A percentile compares a stretch with the other conserved stretches of the same genome.
Conservation (phyloP, 768 basidiomycete genomes). For the Kockovaella imperatae region DNA sequence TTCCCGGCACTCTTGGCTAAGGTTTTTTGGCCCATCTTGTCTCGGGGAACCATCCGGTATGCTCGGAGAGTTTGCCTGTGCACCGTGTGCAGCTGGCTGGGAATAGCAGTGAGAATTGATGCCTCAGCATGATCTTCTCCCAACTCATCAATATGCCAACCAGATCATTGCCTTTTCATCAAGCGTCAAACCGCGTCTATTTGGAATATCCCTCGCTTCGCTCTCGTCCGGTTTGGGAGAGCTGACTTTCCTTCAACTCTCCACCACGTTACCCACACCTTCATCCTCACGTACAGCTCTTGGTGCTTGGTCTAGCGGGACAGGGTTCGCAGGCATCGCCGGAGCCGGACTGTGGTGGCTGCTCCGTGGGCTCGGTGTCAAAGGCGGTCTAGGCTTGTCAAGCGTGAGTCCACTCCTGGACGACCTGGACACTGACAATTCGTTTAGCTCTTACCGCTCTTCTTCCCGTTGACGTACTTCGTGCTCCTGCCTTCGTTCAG, state of each 20-base stretch:
- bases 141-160: neutral
- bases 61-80: constrained; percentile 65
- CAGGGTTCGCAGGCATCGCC: constrained; percentile 85
- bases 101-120: constrained; percentile 67
- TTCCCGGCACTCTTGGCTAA: constrained; percentile 79
- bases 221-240: constrained; percentile 92
- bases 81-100: constrained; percentile 62
- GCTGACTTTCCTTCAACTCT: constrained; percentile 87
- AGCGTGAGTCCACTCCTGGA: constrained; percentile 18
- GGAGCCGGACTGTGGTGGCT: constrained; percentile 96
- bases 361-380: constrained; percentile 73
- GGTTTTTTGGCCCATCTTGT: constrained; percentile 82
- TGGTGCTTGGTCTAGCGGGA: constrained; percentile 90
- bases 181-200: constrained; percentile 58
- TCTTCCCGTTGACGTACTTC: constrained; percentile 69
- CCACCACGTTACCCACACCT: constrained; percentile 44
- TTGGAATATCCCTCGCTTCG: constrained; percentile 74
- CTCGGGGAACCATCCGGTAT: constrained; percentile 80
- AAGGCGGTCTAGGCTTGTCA: constrained; percentile 64
- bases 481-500: constrained; percentile 67
- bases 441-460: constrained; percentile 66
- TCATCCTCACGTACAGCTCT: constrained; percentile 60
- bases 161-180: constrained; percentile 73
- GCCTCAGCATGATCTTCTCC: neutral
- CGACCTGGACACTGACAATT: neutral